Base-by-base conservation (phyloP, 805 yeast species). In the Peterozyma xylosa region DNA sequence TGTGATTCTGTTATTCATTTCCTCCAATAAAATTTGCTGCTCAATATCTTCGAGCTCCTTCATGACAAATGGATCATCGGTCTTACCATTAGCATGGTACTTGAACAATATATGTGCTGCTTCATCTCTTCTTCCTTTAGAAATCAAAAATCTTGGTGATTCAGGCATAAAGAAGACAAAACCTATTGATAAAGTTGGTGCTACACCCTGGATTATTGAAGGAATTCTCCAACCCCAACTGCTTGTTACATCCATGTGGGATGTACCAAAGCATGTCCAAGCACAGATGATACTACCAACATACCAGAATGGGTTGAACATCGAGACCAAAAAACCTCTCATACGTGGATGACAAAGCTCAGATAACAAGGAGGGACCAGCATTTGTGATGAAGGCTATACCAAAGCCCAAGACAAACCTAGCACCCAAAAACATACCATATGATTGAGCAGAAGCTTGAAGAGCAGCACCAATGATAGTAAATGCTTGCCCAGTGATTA, bases 351-450 rank as follows among this genome's bases (percentile, higher is more conserved):
- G 57, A n/a, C 57, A 57, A 35, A 64, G 52, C 48, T 66, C 71
- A 11, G 66, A 58, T 27, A 64, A 58, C 43, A 60, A 60, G 3
- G 63, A 56, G 18, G 68, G 63, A 35, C 68, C 64, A 10, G 66
- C 53, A 21, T 54, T 56, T 9, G 57, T 53, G 36, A 59, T 58
- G 29, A 62, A 43, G 11, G 58, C 53, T n/a, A 50, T 52, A 2
- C 67, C 71, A 37, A 63, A 45, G 27, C 72, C 71, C 39, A 66
- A 48, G 11, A 67, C 49, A 30, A 67, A 52, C 47, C 72, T 58
- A 7, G 63, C 64, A 33, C 59, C 54, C 42, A 63, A 47, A 48
- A 67, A 66, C 62, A 66, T 65, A 2, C 60, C 64, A 21, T 59
- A 54, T 42, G 64, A 59, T 42, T 52, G 56, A 21, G 73, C 63